These are phyloP conservation scores for Bothriochloa decipiens DNA, from an alignment of 176 grass and related monocot genomes.

Conservation along the genomic window DNA sequence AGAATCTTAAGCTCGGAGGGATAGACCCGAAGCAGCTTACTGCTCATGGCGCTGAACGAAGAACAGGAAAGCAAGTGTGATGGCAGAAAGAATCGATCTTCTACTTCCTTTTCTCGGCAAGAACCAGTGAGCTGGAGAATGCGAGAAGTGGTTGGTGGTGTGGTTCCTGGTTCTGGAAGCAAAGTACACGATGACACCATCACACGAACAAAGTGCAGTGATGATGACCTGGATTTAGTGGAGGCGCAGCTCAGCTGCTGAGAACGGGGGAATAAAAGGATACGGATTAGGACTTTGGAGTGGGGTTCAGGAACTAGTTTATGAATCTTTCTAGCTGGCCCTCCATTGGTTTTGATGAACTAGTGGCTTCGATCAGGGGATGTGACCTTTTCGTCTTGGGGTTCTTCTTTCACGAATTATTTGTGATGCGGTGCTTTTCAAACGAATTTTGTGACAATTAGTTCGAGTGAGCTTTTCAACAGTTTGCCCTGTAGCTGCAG, in stretches of 20 bases:
- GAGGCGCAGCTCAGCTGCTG: conserved; percentile 23
- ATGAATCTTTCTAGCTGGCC: conserved; percentile 4
- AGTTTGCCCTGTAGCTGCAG: conserved; percentile 18
- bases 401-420: background rate
- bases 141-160: conserved; percentile 30
- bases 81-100: background rate
- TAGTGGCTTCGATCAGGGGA: background rate
- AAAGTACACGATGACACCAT: conserved; percentile 35
- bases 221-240: conserved; percentile 25
- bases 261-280: conserved; percentile 10
- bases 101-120: conserved; percentile 14
- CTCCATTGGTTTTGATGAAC: background rate
- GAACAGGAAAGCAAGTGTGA: background rate
- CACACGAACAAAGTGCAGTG: conserved; percentile 33
- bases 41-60: conserved; percentile 48
- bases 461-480: background rate
- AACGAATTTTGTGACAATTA: background rate
- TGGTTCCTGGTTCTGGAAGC: conserved; percentile 49
- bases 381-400: background rate
- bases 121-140: conserved; percentile 28
- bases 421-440: background rate
- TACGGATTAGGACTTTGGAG: conserved; percentile 10
- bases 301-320: conserved; percentile 23
- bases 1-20: conserved; percentile 89
- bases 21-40: conserved; percentile 70